Evolutionary conservation across 2,329 filamentous ascomycete species (phyloP).

Genomic region (Clathrospora elynae): DNA sequence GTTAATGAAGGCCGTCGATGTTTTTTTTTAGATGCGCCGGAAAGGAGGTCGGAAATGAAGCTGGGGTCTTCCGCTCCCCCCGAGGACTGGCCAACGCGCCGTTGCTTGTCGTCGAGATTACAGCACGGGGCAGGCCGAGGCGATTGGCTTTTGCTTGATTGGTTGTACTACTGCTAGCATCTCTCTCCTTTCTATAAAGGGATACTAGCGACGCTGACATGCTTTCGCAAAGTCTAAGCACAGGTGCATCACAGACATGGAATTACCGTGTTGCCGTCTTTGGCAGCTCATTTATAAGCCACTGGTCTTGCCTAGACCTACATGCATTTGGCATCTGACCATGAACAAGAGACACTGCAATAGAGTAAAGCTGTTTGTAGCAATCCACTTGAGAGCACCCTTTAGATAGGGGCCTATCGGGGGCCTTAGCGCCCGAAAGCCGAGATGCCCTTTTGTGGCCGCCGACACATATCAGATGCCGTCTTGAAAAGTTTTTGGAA

Average conservation of each 20-base stretch:
- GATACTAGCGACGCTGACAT: constrained; percentile 15
- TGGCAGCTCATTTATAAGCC: not conserved
- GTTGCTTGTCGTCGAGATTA: constrained; percentile 27
- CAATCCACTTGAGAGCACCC: not conserved
- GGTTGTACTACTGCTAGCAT: constrained; percentile 13
- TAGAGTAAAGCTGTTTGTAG: no score
- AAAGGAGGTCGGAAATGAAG: constrained; percentile 48
- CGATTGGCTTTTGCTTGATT: constrained; percentile 21
- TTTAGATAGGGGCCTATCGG: not conserved
- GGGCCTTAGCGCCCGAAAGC: constrained; percentile 11
- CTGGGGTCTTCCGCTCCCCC: constrained; percentile 35
- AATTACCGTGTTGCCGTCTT: not conserved
- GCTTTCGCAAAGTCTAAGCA: constrained; percentile 11
- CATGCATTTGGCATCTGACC: no score
- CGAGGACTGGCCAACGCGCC: constrained; percentile 27
- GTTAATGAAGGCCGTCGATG: constrained; percentile 33
- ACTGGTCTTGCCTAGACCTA: no score
- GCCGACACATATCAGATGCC: not conserved
- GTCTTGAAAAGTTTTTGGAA: constrained; percentile 25
- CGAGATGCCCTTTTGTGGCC: no score
- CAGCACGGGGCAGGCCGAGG: constrained; percentile 29
- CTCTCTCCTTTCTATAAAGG: constrained; percentile 2
- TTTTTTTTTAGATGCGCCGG: constrained; percentile 37
- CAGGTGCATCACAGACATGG: not conserved
- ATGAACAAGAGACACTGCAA: no score